phyloP scores from a whole-genome alignment of 2,329 filamentous ascomycete genomes.

The Colletotrichum cereale region DNA sequence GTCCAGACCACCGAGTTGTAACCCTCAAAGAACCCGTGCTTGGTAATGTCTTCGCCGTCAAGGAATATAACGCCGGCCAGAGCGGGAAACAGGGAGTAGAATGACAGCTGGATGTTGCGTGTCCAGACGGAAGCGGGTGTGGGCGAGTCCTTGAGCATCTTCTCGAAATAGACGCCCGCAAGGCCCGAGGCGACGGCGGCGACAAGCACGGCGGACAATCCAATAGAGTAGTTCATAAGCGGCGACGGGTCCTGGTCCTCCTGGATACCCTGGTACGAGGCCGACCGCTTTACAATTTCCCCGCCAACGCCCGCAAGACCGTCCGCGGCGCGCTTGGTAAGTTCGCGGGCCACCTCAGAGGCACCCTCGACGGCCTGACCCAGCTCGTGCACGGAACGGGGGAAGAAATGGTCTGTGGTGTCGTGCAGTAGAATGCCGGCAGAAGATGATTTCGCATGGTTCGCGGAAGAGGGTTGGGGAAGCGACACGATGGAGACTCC shows the following conservation, averaged over 20 bases:
- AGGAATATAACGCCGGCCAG: constrained; percentile 87
- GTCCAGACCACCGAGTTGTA: constrained; percentile 95
- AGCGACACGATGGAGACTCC: constrained; percentile 90
- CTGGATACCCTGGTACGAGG: constrained; percentile 90
- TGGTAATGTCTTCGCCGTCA: constrained; percentile 85
- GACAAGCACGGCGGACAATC: constrained; percentile 81
- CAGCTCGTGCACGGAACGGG: constrained; percentile 82
- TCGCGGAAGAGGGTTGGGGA: constrained; percentile 55
- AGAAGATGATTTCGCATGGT: constrained; percentile 64
- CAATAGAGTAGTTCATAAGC: constrained; percentile 82
- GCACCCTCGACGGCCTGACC: constrained; percentile 65
- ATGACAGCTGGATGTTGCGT: constrained; percentile 92
- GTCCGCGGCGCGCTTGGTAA: constrained; percentile 62
- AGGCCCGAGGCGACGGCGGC: constrained; percentile 86
- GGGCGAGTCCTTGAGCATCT: constrained; percentile 88
- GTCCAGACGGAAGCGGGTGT: constrained; percentile 82
- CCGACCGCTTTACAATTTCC: constrained; percentile 72
- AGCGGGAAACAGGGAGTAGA: constrained; percentile 93
- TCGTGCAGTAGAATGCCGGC: constrained; percentile 73
- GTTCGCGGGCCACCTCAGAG: constrained; percentile 62
- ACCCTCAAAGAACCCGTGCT: constrained; percentile 91
- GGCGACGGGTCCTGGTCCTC: constrained; percentile 66
- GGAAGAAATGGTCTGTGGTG: constrained; percentile 77
- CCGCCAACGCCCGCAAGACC: constrained; percentile 47
- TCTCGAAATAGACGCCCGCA: constrained; percentile 90